These are phyloP conservation scores for Botrytis elliptica DNA, from an alignment of 2,329 filamentous ascomycete genomes.

Conservation along the genomic window DNA sequence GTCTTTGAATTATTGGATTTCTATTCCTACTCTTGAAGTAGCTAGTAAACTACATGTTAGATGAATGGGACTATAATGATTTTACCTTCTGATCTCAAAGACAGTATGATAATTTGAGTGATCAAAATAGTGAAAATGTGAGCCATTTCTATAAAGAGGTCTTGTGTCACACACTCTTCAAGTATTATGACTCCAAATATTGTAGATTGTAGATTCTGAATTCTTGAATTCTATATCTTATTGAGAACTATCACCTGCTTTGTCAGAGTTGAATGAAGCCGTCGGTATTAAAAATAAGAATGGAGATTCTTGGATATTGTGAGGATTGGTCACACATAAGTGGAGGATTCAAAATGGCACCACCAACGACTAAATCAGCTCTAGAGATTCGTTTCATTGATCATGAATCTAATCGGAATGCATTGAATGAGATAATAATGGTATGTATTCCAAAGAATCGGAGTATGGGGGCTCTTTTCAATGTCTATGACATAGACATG, in stretches of 20 bases:
- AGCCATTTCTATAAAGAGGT: background rate
- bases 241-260: background rate
- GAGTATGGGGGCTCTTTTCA: background rate
- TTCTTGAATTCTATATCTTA: background rate
- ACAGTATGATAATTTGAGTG: background rate
- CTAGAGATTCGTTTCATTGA: background rate
- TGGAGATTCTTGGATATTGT: background rate
- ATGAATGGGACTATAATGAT: background rate
- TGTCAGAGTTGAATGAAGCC: background rate
- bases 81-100: background rate
- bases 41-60: background rate
- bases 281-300: background rate
- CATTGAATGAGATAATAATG: background rate
- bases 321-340: background rate
- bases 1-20: background rate
- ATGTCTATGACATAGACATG: background rate
- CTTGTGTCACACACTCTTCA: background rate
- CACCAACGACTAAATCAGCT: background rate
- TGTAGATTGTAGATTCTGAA: background rate
- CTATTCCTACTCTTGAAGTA: background rate
- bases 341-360: background rate
- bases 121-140: background rate
- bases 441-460: background rate
- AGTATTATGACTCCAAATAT: background rate
- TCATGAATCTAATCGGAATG: background rate